Evolutionary conservation across 2,329 filamentous ascomycete genomes (phyloP), one percentile per base, ranked within the genome.

Genomic region (Claviceps arundinis): DNA sequence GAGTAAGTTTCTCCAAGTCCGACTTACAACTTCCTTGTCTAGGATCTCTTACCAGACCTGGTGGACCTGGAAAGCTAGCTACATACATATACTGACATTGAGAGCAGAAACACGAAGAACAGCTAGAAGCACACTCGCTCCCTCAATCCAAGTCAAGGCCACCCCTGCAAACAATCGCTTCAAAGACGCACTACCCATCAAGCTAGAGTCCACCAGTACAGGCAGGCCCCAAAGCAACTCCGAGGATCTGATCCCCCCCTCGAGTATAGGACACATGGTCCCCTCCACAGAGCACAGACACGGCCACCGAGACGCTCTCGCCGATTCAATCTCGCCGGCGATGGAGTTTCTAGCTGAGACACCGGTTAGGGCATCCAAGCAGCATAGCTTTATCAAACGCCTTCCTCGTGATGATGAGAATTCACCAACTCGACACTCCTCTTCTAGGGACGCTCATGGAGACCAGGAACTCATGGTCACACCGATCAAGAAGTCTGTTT

Each of bases 121-220:
- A 6, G 65, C 60, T 13, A 71, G 71, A 48, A 62, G 64, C 52
- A 61, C 64, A 14, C 60, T 62, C 5, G 64, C 64, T 30, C 64
- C 70, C 8, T 64, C 66, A 14, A 62, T 80, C 22, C 69, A 72
- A 50, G 72, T 82, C 50, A 80, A 81, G 61, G 78, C 78, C 4
- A 82, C 78, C 0, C 78, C 78, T 1, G 70, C 72, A 34, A 77
- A 74, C 56, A 72, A 71, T 47, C 73, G 78, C 7, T 80, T 77
- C 66, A 75, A 65, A 52, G 73, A 81, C 56, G 71, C 71, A 1
- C 64, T 78, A 55, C 64, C 68, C 43, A 52, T 58, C 41, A 62
- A 67, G 47, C 47, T 58, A 34, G 61, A 64, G 37, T 56, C 55
- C 14, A 34, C 9, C 30, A 37, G 56, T 40, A 55, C 50, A 2